Conservation (phyloP, 306 rosid genomes). For the Albizia julibrissin region DNA sequence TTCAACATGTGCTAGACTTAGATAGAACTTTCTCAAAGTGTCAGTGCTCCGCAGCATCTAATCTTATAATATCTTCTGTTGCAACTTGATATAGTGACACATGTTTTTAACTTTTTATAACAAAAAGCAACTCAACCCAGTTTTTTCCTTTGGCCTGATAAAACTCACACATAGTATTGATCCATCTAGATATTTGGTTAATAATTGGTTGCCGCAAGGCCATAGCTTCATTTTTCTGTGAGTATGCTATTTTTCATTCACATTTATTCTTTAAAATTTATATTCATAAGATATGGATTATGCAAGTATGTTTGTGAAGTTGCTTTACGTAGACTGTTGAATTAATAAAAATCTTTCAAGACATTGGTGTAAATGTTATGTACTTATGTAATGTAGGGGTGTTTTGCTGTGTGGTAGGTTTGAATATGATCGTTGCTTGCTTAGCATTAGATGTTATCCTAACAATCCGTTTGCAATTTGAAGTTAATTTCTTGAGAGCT, state of each 20-base stretch:
- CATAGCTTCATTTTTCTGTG: not conserved
- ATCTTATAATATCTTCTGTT: not conserved
- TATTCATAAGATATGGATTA: not conserved
- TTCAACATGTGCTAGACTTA: not conserved
- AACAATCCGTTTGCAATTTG: not conserved
- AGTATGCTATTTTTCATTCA: not conserved
- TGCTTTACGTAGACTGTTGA: conserved; percentile 8
- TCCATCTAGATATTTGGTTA: not conserved
- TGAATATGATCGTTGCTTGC: not conserved
- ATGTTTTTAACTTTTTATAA: not conserved
- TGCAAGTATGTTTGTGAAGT: not conserved
- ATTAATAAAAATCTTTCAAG: not conserved
- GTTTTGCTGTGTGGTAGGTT: not conserved
- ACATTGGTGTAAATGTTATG: not conserved
- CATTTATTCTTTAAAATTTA: not conserved
- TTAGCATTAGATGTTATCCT: not conserved
- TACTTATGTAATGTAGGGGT: not conserved
- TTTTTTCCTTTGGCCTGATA: not conserved
- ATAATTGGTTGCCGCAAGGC: not conserved
- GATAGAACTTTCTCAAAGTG: not conserved
- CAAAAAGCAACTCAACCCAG: not conserved
- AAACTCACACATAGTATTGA: not conserved
- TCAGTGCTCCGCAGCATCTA: not conserved
- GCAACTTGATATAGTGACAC: not conserved
- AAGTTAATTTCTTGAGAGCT: not conserved